A percentile compares a stretch with the other conserved stretches of the same genome.
These are phyloP conservation scores for Saccharum spontaneum DNA, from an alignment of 176 grass and related monocot genomes.

Conservation along the genomic window DNA sequence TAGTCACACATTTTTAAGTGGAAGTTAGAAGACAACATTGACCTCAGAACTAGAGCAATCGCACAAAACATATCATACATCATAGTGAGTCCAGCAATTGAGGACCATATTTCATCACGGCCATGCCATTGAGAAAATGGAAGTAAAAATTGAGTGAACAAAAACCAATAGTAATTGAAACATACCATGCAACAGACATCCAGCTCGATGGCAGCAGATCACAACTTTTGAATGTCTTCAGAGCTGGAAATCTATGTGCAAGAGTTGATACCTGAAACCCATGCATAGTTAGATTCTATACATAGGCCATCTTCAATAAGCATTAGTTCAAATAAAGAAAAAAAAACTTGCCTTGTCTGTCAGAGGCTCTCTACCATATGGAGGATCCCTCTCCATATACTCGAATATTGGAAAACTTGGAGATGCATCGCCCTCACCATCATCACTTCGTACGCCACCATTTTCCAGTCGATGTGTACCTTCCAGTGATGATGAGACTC, in stretches of 20 bases:
- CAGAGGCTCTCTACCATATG: constrained; percentile 89
- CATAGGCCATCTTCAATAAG: constrained; percentile 18
- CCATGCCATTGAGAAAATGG: background rate
- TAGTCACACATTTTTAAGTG: background rate
- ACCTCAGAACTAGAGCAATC: background rate
- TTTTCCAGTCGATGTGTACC: constrained; percentile 50
- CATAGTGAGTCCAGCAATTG: background rate
- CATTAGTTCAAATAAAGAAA: background rate
- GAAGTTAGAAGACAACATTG: background rate
- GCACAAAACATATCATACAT: background rate
- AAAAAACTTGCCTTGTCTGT: constrained; percentile 74
- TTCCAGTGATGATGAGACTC: constrained; percentile 42
- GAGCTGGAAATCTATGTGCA: constrained; percentile 72
- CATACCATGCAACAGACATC: constrained; percentile 99
- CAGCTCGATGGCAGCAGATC: constrained; percentile 84
- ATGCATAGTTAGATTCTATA: constrained; percentile 34
- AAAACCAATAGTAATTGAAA: background rate
- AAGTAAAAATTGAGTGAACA: background rate
- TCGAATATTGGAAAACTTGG: constrained; percentile 57
- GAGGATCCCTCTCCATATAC: constrained; percentile 80
- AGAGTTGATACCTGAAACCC: constrained; percentile 72
- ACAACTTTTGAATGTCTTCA: constrained; percentile 89
- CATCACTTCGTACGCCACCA: constrained; percentile 43
- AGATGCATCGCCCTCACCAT: constrained; percentile 45
- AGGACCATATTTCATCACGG: background rate